Percentiles rank a stretch among this genome's conserved stretches.
These are phyloP conservation scores for Codiaeum variegatum DNA, from an alignment of 441 rosid genomes.

Conservation along the genomic window DNA sequence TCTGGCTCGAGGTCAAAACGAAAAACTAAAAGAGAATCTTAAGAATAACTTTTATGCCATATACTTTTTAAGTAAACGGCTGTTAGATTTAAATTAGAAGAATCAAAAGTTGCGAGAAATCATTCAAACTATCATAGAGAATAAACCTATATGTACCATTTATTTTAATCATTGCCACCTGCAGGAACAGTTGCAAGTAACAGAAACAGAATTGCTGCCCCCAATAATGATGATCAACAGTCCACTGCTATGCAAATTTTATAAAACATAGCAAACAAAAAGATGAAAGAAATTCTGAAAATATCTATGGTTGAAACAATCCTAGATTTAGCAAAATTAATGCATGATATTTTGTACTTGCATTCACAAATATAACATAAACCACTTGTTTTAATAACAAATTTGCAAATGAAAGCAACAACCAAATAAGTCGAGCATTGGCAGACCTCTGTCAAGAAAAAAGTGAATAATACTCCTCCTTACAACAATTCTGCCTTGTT, in stretches of 20 bases:
- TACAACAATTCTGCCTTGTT: neutral
- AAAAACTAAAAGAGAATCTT: too few relatives aligned
- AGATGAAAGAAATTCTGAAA: neutral
- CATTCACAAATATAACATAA: too few relatives aligned
- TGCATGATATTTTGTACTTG: too few relatives aligned
- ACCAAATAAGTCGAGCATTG: too few relatives aligned
- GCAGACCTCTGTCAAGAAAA: neutral
- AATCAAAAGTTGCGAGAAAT: neutral
- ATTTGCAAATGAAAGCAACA: too few relatives aligned
- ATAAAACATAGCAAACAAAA: neutral
- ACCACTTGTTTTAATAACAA: too few relatives aligned
- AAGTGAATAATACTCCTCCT: neutral
- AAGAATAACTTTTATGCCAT: too few relatives aligned
- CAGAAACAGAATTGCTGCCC: neutral
- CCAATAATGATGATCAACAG: neutral
- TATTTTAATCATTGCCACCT: too few relatives aligned
- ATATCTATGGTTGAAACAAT: too few relatives aligned
- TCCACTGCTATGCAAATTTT: neutral
- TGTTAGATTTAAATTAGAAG: too few relatives aligned
- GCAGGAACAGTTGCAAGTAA: neutral
- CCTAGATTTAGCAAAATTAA: neutral
- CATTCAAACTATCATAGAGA: neutral
- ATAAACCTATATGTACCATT: neutral
- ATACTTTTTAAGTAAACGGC: too few relatives aligned
- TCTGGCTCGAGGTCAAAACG: too few relatives aligned